These are phyloP conservation scores for Hymenoscyphus occultus DNA, from an alignment of 2,329 filamentous ascomycete genomes.

Conservation along the genomic window DNA sequence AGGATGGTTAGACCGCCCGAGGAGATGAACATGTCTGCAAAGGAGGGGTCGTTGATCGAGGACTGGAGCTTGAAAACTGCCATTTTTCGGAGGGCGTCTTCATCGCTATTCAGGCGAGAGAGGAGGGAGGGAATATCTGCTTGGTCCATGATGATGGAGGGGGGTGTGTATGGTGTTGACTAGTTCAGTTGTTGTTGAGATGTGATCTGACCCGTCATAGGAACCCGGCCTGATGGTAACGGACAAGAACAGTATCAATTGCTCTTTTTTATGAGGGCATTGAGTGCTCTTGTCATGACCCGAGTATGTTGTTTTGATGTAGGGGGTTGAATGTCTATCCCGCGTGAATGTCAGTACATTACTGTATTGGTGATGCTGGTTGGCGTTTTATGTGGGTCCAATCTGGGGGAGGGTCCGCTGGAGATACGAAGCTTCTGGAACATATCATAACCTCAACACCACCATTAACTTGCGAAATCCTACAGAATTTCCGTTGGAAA, in stretches of 20 bases:
- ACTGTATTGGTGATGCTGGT: too few relatives aligned
- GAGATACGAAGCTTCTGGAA: too few relatives aligned
- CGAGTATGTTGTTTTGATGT: background rate
- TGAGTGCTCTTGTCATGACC: background rate
- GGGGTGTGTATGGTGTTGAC: background rate
- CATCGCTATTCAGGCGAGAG: slow-evolving; percentile 61
- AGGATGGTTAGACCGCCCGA: slow-evolving; percentile 81
- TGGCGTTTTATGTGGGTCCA: too few relatives aligned
- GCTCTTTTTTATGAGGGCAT: background rate
- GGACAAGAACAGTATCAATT: background rate
- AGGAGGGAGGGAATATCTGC: slow-evolving; percentile 64
- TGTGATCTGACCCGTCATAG: background rate
- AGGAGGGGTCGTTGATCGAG: slow-evolving; percentile 92
- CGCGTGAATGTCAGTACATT: too few relatives aligned
- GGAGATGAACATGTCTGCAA: slow-evolving; percentile 93
- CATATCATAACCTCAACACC: too few relatives aligned
- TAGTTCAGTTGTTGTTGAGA: background rate
- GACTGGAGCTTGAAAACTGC: slow-evolving; percentile 97
- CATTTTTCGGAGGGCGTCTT: slow-evolving; percentile 96
- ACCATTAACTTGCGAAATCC: too few relatives aligned
- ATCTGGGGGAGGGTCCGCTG: too few relatives aligned
- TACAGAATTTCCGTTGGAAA: too few relatives aligned
- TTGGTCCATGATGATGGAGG: slow-evolving; percentile 54
- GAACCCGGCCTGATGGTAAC: background rate
- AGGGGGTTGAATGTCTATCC: background rate